Evolutionary conservation across 495 filamentous ascomycete species (phyloP), one percentile per base, ranked within the genome.

Genomic region (Aspergillus funiculosus): DNA sequence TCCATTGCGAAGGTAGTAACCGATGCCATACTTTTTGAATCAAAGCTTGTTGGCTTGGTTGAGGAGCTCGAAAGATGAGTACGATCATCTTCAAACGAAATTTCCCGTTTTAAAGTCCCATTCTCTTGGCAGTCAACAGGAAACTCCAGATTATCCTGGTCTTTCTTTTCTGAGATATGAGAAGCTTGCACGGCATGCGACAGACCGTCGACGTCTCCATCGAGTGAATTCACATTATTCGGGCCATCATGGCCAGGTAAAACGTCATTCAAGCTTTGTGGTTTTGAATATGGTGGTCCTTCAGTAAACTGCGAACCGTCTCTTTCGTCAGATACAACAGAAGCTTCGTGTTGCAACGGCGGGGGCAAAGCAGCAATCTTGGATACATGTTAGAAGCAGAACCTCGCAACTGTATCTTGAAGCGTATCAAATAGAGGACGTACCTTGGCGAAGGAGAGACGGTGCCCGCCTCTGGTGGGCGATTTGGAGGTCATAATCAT

Each of bases 1-100:
- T 96, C 90, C 62, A 95, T 70, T 11, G 86, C 89, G 65, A 92
- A 94, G 2, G 89, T 94, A 2, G 85, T 91, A 13, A 84, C 87
- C 14, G 90, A 96, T 9, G 86, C 84, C 54, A 90, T 85, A 62
- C 89, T 95, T 64, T 94, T 95, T 20, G 85, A 87, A 58, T 94
- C 89, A 13, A 94, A 72, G 56, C 88, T 95, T 32, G 87, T 82
- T 27, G 86, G 83, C 62, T 94, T 95, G 3, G 82, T 89, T 5
- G 81, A 90, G 59, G 69, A 91, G 54, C 63, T 88, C 54, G 61
- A 89, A 67, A 74, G 72, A 69, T 74, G 87, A 66, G 76, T 94
- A 66, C 66, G 70, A 46, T 76, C 72, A 54, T 78, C 74, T 39
- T 78, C 74, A 52, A 74, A 72, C 6, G 62, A 73, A 36, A 58